Evolutionary conservation across 257 asterid genomes (phyloP).

Genomic region (Scutellaria minor): DNA sequence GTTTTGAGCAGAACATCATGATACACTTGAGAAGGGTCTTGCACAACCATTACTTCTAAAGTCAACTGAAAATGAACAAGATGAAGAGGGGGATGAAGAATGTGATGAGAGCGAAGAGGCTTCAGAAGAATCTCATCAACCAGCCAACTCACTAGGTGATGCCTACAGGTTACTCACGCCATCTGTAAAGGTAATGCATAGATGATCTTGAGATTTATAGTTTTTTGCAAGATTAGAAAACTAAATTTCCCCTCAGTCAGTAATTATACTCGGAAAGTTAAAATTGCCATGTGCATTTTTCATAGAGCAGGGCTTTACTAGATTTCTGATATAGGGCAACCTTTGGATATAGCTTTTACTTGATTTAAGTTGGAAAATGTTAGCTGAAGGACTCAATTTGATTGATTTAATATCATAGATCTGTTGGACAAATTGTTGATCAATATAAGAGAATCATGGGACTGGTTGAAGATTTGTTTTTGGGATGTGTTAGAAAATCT

Average conservation of each 20-base stretch:
- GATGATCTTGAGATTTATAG: neutral
- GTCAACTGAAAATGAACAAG: conserved; percentile 51
- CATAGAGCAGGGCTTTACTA: neutral
- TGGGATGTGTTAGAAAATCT: no score
- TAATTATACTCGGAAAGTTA: neutral
- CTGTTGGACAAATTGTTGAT: neutral
- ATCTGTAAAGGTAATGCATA: conserved; percentile 76
- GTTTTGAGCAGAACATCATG: conserved; percentile 44
- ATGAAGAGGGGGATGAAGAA: conserved; percentile 68
- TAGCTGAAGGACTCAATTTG: neutral
- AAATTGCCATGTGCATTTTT: neutral
- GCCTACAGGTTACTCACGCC: conserved; percentile 91
- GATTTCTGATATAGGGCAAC: neutral
- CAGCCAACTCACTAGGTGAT: conserved; percentile 72
- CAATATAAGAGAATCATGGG: neutral
- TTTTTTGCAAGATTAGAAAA: neutral
- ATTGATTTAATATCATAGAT: neutral
- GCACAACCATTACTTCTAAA: conserved; percentile 69
- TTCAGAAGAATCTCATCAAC: conserved; percentile 72
- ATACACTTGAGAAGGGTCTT: conserved; percentile 71
- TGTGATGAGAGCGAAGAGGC: conserved; percentile 83
- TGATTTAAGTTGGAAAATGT: conserved; percentile 11
- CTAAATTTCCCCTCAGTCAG: no score
- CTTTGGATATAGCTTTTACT: neutral
- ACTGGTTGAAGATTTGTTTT: neutral